Conservation (phyloP, 2,329 filamentous ascomycete genomes). For the Trichoderma lentiforme region DNA sequence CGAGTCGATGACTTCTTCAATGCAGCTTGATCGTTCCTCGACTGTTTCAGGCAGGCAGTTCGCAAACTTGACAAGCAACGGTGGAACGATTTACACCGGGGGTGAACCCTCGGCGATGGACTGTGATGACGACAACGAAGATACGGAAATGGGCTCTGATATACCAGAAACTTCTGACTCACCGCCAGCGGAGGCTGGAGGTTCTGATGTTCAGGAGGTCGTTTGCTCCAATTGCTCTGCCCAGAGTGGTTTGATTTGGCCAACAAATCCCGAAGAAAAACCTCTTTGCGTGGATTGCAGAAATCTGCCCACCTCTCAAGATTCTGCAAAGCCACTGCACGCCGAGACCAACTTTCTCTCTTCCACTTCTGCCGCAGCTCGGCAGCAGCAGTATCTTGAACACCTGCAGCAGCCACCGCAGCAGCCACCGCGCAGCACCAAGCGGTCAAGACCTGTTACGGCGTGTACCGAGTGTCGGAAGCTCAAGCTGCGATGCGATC, state of each 20-base stretch:
- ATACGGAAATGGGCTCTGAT: background rate
- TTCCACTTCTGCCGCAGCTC: too few relatives aligned
- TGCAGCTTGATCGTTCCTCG: constrained; percentile 78
- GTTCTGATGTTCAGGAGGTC: background rate
- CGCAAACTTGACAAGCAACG: constrained; percentile 61
- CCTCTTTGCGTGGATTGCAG: background rate
- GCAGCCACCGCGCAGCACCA: background rate
- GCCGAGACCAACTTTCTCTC: background rate
- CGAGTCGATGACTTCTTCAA: constrained; percentile 88
- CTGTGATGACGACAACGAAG: background rate
- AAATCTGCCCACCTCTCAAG: background rate
- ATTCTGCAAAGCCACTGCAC: background rate
- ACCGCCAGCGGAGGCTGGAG: fast-evolving
- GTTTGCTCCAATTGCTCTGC: background rate
- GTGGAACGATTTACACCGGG: constrained; percentile 59
- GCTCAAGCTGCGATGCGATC: background rate
- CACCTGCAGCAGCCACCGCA: background rate
- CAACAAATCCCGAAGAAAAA: background rate
- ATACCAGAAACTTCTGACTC: background rate
- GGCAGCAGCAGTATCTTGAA: too few relatives aligned
- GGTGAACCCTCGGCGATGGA: background rate
- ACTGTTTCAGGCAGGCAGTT: constrained; percentile 65
- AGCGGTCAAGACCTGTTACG: background rate
- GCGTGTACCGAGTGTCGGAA: background rate
- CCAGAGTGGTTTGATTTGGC: fast-evolving